These are phyloP conservation scores for Aphanomyces cochlioides DNA, from an alignment of 352 stramenopile genomes.

Conservation along the genomic window DNA sequence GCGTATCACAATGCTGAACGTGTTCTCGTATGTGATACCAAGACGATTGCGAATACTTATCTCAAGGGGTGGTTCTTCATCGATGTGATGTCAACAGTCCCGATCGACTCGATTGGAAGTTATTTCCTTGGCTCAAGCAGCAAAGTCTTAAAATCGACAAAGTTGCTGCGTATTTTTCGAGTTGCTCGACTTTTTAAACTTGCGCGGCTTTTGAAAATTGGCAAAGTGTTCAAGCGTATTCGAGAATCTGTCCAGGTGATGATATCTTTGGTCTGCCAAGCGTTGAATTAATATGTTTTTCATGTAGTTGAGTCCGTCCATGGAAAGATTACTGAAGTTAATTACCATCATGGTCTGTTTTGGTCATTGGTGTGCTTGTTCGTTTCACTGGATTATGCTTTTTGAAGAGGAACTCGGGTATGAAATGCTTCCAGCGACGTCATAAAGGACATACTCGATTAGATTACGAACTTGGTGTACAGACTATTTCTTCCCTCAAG, in stretches of 20 bases:
- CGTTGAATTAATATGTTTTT: not conserved
- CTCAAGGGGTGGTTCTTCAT: constrained; percentile 75
- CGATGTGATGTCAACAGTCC: constrained; percentile 79
- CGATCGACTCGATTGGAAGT: constrained; percentile 58
- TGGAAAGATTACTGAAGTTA: constrained; percentile 58
- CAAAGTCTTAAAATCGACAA: constrained; percentile 4
- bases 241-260: constrained; percentile 62
- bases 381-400: constrained; percentile 73
- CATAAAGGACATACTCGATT: constrained; percentile 41
- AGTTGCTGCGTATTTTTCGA: constrained; percentile 25
- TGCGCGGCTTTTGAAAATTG: constrained; percentile 21
- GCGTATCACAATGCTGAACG: constrained; percentile 77
- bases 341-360: constrained; percentile 73
- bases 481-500: constrained; percentile 21
- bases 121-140: not conserved
- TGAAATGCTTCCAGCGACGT: constrained; percentile 40
- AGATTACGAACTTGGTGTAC: constrained; percentile 26
- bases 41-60: constrained; percentile 61
- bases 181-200: constrained; percentile 26
- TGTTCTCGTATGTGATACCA: constrained; percentile 56
- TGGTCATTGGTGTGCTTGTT: constrained; percentile 80
- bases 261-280: too few relatives aligned
- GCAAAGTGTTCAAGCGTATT: constrained; percentile 40
- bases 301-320: constrained; percentile 55
- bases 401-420: constrained; percentile 44